Evolutionary conservation across 1,139 yeast genomes (phyloP).

Genomic region (Geotrichum aggregatum): DNA sequence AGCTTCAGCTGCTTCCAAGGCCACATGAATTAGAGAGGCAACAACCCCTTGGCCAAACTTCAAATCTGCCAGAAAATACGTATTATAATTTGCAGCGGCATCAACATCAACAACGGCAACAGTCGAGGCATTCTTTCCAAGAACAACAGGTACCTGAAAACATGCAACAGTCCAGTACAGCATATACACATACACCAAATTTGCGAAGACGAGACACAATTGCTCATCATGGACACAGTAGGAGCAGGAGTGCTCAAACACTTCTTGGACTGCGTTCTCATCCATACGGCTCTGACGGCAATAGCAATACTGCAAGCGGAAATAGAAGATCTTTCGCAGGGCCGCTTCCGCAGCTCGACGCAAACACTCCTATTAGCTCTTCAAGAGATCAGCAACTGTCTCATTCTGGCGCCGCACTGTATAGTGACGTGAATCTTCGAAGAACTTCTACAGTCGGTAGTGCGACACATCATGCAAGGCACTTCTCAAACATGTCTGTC

Average conservation of each 20-base stretch:
- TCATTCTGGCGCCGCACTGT: conserved; percentile 1
- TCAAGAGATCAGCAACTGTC: not conserved
- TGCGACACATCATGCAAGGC: not conserved
- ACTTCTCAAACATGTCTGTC: not conserved
- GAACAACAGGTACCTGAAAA: not conserved
- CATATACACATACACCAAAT: too few species aligned
- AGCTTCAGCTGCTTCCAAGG: not conserved
- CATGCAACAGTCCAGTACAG: too few species aligned
- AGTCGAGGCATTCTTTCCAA: too few species aligned
- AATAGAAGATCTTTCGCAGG: conserved; percentile 3
- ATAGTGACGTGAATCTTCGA: conserved; percentile 7
- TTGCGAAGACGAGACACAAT: conserved; percentile 3
- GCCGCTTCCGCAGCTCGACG: not conserved
- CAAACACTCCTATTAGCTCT: not conserved
- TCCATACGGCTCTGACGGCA: conserved; percentile 9
- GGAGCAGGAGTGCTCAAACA: conserved; percentile 14
- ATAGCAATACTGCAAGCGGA: not conserved
- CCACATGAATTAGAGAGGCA: not conserved
- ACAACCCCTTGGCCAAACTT: not conserved
- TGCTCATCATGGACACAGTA: conserved; percentile 12
- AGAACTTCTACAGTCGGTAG: not conserved
- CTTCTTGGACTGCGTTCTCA: conserved; percentile 10
- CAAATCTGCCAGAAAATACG: not conserved
- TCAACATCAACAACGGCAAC: conserved; percentile 4
- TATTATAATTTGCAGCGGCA: not conserved